Conservation (phyloP, 352 stramenopile species). For the Globisporangium irregulare region DNA sequence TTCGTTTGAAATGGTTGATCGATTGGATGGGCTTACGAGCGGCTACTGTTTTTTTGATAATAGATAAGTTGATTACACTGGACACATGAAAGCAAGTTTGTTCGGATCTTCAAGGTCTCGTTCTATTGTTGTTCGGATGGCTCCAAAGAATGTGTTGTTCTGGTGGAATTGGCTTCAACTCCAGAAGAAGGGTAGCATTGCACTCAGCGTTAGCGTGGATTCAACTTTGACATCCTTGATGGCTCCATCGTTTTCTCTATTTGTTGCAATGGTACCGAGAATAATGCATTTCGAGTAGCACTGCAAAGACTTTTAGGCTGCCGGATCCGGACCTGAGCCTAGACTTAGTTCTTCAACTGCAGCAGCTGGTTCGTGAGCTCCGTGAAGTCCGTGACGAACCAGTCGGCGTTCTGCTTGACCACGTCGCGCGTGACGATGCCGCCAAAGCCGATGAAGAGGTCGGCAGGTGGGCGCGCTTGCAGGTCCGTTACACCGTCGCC, state of each 20-base stretch:
- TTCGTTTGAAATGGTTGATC: background rate
- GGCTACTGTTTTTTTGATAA: background rate
- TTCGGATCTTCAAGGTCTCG: no score
- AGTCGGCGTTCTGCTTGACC: constrained; percentile 93
- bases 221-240: no score
- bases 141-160: no score
- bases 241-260: background rate
- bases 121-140: no score
- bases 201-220: no score
- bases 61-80: constrained; percentile 1
- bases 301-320: background rate
- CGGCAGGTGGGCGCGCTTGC: constrained; percentile 95
- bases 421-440: constrained; percentile 93
- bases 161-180: no score
- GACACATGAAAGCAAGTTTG: background rate
- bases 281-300: background rate
- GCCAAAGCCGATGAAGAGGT: constrained; percentile 97
- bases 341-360: constrained; percentile 12
- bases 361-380: constrained; percentile 75
- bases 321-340: no score
- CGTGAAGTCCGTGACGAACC: constrained; percentile 97
- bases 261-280: background rate
- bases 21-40: background rate
- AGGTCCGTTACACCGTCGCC: constrained; percentile 98
- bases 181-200: no score